Evolutionary conservation across 2,329 filamentous ascomycete species (phyloP).

Genomic region (Cryphonectria naterciae): DNA sequence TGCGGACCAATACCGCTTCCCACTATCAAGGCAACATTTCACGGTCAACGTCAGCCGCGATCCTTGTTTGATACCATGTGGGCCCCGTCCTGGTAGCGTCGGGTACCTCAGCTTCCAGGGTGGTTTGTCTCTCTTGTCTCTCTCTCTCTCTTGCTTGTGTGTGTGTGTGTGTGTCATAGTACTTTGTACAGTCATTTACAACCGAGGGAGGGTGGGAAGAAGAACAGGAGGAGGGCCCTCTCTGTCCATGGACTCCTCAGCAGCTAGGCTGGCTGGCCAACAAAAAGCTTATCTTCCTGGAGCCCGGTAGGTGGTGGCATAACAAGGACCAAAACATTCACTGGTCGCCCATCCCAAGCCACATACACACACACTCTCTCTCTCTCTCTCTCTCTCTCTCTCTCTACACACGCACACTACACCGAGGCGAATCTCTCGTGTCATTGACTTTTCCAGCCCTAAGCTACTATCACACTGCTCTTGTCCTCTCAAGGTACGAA

Average conservation of each 20-base stretch:
- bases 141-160: neutral
- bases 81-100: constrained; percentile 24
- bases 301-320: constrained; percentile 29
- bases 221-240: neutral
- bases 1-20: constrained; percentile 22
- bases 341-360: constrained; percentile 25
- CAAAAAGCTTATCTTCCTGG: constrained; percentile 26
- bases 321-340: constrained; percentile 26
- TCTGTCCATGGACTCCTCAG: constrained; percentile 8
- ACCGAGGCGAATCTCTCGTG: constrained; percentile 5
- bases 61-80: constrained; percentile 26
- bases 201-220: constrained; percentile 7
- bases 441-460: constrained; percentile 18
- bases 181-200: constrained; percentile 4
- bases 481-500: neutral
- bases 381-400: no score
- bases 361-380: constrained; percentile 17
- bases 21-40: constrained; percentile 23
- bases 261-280: constrained; percentile 21
- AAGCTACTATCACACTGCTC: neutral
- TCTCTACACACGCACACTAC: neutral
- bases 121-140: neutral
- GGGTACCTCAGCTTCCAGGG: constrained; percentile 21
- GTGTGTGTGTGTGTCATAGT: neutral
- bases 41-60: constrained; percentile 28